Evolutionary conservation across 2,329 filamentous ascomycete species (phyloP).

Genomic region (Penicillium sp.): DNA sequence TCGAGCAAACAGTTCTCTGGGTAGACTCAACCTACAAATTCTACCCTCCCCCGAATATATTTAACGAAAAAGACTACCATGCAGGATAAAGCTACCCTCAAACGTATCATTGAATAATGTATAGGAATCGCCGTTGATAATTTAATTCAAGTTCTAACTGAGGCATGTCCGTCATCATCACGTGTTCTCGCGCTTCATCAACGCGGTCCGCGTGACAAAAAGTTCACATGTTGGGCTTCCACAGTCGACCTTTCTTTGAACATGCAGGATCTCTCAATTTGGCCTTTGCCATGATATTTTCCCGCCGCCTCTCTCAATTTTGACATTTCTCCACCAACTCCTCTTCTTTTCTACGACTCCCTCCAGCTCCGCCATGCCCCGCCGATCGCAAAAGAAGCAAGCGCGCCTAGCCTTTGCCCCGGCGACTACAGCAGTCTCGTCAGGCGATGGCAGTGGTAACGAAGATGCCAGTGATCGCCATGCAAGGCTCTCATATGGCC

Average conservation of each 20-base stretch:
- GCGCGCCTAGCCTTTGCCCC: conserved; percentile 50
- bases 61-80: too few relatives aligned
- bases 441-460: conserved; percentile 18
- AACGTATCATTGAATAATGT: too few relatives aligned
- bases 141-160: not conserved
- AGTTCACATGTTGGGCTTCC: not conserved
- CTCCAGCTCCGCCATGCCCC: conserved; percentile 30
- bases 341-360: not conserved
- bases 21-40: too few relatives aligned
- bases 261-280: not conserved
- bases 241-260: not conserved
- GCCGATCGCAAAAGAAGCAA: conserved; percentile 43
- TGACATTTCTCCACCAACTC: not conserved
- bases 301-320: not conserved
- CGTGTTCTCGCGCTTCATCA: conserved; percentile 25
- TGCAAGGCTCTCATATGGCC: conserved; percentile 39
- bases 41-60: too few relatives aligned
- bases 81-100: too few relatives aligned
- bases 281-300: not conserved
- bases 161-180: conserved; percentile 16
- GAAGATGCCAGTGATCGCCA: conserved; percentile 31
- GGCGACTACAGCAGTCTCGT: conserved; percentile 28
- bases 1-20: too few relatives aligned
- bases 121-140: not conserved
- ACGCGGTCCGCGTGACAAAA: conserved; percentile 17